Conservation (phyloP, 345 rosid genomes). For the Arabis alpina region DNA sequence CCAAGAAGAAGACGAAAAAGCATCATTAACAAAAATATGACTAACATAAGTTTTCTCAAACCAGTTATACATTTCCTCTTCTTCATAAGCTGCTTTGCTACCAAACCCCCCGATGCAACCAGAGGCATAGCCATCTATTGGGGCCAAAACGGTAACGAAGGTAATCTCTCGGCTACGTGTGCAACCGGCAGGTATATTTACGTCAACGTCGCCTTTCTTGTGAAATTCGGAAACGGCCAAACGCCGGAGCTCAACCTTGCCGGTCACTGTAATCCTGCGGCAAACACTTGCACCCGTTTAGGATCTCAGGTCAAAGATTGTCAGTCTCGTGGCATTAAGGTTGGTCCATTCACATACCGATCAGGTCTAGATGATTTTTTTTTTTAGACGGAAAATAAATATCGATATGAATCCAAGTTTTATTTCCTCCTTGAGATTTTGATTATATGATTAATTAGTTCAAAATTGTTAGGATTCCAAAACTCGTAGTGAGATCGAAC, state of each 20-base stretch:
- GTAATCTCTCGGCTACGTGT: constrained; percentile 52
- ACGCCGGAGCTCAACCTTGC: constrained; percentile 58
- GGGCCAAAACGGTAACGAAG: constrained; percentile 70
- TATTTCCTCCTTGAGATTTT: not conserved
- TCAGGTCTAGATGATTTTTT: not conserved
- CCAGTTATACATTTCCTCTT: constrained; percentile 13
- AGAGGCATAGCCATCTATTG: constrained; percentile 48
- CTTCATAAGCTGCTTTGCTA: constrained; percentile 16
- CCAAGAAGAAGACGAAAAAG: constrained; percentile 19
- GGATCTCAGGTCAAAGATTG: constrained; percentile 50
- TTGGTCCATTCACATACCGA: constrained; percentile 15
- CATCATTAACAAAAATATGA: constrained; percentile 33
- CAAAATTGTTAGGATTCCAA: too few relatives aligned
- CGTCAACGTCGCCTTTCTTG: constrained; percentile 63
- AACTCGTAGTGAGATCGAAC: too few relatives aligned
- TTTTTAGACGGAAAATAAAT: not conserved
- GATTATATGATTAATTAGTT: not conserved
- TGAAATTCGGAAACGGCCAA: constrained; percentile 56
- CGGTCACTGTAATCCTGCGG: constrained; percentile 60
- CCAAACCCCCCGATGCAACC: constrained; percentile 26
- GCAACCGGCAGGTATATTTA: constrained; percentile 50
- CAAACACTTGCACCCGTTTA: constrained; percentile 45
- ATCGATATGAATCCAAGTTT: not conserved
- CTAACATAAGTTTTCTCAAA: constrained; percentile 1
- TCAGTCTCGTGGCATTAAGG: constrained; percentile 54